phyloP scores from a whole-genome alignment of 106 monocot genomes.

The Allium cepa region DNA sequence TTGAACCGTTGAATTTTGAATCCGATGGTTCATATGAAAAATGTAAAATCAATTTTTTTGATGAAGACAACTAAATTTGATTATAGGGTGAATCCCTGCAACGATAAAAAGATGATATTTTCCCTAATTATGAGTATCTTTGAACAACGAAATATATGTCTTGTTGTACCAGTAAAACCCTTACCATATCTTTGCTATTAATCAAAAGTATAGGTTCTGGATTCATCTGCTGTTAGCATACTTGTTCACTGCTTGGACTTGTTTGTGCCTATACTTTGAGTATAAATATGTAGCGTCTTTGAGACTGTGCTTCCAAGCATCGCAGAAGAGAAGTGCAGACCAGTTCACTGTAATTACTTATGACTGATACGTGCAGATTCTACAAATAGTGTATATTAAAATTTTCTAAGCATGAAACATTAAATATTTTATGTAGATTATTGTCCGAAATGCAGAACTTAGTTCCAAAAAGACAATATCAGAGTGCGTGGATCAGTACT shows the following conservation, averaged over 20 bases:
- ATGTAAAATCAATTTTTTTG: too few relatives aligned
- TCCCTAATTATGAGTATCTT: too few relatives aligned
- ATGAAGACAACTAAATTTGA: too few relatives aligned
- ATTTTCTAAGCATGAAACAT: background rate
- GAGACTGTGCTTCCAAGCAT: constrained; percentile 84
- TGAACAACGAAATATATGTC: too few relatives aligned
- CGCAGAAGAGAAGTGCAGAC: constrained; percentile 75
- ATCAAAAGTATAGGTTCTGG: constrained; percentile 64
- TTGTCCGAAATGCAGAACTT: constrained; percentile 72
- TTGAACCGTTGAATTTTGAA: too few relatives aligned
- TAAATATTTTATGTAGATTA: constrained; percentile 33
- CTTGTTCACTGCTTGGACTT: constrained; percentile 80
- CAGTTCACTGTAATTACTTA: constrained; percentile 71
- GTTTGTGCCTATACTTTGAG: constrained; percentile 73
- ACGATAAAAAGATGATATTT: too few relatives aligned
- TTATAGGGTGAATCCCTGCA: too few relatives aligned
- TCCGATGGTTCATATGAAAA: too few relatives aligned
- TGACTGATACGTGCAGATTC: background rate
- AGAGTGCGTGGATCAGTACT: constrained; percentile 81
- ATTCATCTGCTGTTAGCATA: constrained; percentile 79
- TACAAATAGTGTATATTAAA: background rate
- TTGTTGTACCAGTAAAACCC: too few relatives aligned
- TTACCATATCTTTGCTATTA: too few relatives aligned
- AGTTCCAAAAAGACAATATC: constrained; percentile 64
- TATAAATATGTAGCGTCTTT: constrained; percentile 77